Evolutionary conservation across 2,329 filamentous ascomycete genomes (phyloP).

Genomic region (Ploettnerulaceae sp.): DNA sequence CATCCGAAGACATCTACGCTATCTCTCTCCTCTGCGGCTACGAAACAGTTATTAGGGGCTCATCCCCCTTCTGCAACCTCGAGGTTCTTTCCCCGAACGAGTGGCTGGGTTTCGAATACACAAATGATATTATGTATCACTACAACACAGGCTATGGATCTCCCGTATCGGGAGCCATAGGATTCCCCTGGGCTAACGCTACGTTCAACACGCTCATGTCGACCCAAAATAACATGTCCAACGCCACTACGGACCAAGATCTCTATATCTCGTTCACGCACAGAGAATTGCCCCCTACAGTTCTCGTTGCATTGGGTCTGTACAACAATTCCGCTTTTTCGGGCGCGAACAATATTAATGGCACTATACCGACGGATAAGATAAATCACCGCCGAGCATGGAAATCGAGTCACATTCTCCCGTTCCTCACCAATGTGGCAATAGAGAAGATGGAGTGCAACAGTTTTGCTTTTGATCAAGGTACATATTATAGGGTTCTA

Average conservation of each 20-base stretch:
- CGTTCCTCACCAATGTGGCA: conserved; percentile 49
- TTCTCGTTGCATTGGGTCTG: conserved; percentile 48
- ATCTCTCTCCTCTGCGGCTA: conserved; percentile 49
- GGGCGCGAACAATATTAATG: conserved; percentile 43
- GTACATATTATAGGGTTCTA: conserved; percentile 45
- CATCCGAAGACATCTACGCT: conserved; percentile 43
- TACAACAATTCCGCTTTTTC: conserved; percentile 50
- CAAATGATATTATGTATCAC: conserved; percentile 45
- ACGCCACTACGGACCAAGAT: conserved; percentile 39
- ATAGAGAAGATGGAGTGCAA: conserved; percentile 50
- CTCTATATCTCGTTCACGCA: conserved; percentile 52
- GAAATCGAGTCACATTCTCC: conserved; percentile 47
- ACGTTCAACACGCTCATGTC: conserved; percentile 39
- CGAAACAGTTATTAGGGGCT: conserved; percentile 45
- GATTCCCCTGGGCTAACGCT: conserved; percentile 49
- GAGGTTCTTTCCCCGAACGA: conserved; percentile 42
- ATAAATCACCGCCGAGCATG: conserved; percentile 47
- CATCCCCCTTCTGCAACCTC: conserved; percentile 43
- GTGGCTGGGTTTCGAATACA: conserved; percentile 47
- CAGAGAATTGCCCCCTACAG: conserved; percentile 48
- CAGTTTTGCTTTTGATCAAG: conserved; percentile 41
- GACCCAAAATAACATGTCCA: conserved; percentile 31
- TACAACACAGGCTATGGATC: conserved; percentile 51
- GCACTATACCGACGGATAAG: conserved; percentile 43
- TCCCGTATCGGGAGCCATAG: conserved; percentile 41